These are phyloP conservation scores for Penicillium antarcticum DNA, from an alignment of 495 filamentous ascomycete genomes.

Conservation along the genomic window DNA sequence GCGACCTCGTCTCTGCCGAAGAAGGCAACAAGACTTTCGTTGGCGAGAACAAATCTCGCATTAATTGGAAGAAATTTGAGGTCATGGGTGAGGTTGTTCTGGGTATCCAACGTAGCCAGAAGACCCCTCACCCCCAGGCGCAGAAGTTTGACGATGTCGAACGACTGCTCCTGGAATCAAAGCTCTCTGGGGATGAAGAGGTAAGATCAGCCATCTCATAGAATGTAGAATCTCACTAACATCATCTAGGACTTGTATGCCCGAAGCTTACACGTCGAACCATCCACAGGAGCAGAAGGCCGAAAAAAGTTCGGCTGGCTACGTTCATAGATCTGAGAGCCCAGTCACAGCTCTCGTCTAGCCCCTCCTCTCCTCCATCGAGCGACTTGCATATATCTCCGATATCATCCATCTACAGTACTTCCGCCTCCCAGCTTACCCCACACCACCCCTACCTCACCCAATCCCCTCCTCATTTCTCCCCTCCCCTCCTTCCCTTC, in stretches of 20 bases:
- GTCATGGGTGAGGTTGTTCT: constrained; percentile 90
- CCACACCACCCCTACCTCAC: neutral
- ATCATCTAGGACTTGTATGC: constrained; percentile 38
- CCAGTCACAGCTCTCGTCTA: neutral
- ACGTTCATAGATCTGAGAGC: constrained; percentile 22
- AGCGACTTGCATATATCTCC: neutral
- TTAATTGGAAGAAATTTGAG: constrained; percentile 99
- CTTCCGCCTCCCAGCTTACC: too few species aligned
- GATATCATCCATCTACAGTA: neutral
- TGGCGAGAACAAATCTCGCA: constrained; percentile 65
- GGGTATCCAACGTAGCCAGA: constrained; percentile 86
- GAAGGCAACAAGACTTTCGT: constrained; percentile 90
- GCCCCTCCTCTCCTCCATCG: neutral
- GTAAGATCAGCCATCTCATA: constrained; percentile 21
- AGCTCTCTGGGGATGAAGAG: constrained; percentile 48
- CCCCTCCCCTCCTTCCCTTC: neutral
- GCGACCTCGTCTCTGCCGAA: constrained; percentile 87
- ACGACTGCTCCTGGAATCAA: constrained; percentile 70
- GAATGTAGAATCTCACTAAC: constrained; percentile 11
- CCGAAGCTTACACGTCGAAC: constrained; percentile 45
- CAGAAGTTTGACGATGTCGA: constrained; percentile 61
- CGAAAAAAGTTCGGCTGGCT: constrained; percentile 47
- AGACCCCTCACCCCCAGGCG: constrained; percentile 72
- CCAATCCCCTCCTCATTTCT: neutral
- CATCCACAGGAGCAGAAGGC: constrained; percentile 37